These are phyloP conservation scores for Trichoderma breve DNA, from an alignment of 2,329 filamentous ascomycete species.

Conservation along the genomic window DNA sequence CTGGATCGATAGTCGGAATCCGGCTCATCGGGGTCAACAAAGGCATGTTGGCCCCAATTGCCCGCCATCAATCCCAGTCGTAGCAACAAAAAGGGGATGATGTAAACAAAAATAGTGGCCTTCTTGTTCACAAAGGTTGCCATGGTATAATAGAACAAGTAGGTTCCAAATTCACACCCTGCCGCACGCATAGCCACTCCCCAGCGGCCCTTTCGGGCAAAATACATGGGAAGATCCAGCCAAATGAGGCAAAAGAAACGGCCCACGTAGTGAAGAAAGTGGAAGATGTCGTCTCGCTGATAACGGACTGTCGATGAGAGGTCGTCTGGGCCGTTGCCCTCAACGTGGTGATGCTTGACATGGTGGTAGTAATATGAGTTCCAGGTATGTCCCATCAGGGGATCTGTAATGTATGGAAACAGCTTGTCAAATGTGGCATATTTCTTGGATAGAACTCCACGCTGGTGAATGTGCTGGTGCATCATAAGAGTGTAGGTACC, in stretches of 20 bases:
- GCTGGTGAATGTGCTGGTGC: conserved; percentile 80
- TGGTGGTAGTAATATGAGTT: conserved; percentile 85
- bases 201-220: conserved; percentile 60
- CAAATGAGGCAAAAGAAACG: conserved; percentile 73
- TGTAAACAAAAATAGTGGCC: conserved; percentile 62
- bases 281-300: conserved; percentile 63
- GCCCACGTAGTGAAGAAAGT: conserved; percentile 71
- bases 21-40: conserved; percentile 72
- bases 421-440: conserved; percentile 57
- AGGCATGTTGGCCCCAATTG: conserved; percentile 82
- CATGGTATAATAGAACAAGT: conserved; percentile 47
- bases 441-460: conserved; percentile 61
- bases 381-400: conserved; percentile 80
- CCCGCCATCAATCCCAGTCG: conserved; percentile 74
- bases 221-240: conserved; percentile 74
- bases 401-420: conserved; percentile 73
- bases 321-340: conserved; percentile 75
- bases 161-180: conserved; percentile 61
- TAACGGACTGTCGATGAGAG: conserved; percentile 74
- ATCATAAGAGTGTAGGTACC: conserved; percentile 78
- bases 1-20: conserved; percentile 77
- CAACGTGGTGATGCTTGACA: conserved; percentile 82
- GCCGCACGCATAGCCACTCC: conserved; percentile 53
- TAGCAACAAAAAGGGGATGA: conserved; percentile 65
- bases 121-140: conserved; percentile 51